Base-by-base conservation (phyloP, 768 basidiomycete species). In the Russula foetens region DNA sequence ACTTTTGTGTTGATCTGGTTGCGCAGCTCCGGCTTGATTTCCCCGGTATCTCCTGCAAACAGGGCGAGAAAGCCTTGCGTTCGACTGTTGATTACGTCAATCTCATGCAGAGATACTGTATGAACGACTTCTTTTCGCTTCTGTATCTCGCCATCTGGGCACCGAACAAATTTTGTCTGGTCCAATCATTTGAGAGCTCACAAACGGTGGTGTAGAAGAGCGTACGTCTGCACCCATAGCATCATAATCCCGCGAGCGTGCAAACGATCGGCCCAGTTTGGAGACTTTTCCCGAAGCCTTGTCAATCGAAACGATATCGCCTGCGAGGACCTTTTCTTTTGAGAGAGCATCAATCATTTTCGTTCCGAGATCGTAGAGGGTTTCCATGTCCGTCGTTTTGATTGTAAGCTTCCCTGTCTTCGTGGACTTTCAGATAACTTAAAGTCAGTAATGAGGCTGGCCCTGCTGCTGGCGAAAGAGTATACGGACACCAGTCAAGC, bases 301-400 rank as follows among this genome's bases (percentile, higher is more conserved):
- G 79, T 98, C 97, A 68, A 99, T 98, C 55, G 91, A 83, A 67
- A 99, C 86, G 21, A 99, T 88, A 68, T 99, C 97, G 26, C 97
- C 97, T 0, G 87, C 87, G 7, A 93, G 80, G 7, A 98, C 93
- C 69, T 98, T 98, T 76, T 98, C 97, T 75, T 98, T 97, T 41
- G 92, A 89, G 29, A 99, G 76, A 4, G 94, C 87, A 66, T 99
- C 97, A 51, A 99, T 98, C 97, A 99, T 98, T 81, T 98, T 99
- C 52, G 87, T 92, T 12, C 97, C 97, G 31, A 98, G 81, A 74
- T 99, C 97, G 71, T 99, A 99, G 33, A 99, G 88, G 5, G 97
- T 98, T 76, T 98, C 97, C 97, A 99, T 98, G 72, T 98, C 96
- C 2, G 94, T 97, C 15, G 93, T 96, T 75, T 98, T 98, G 68